Evolutionary conservation across 225 moss, liverwort and hornwort genomes (phyloP).

Genomic region (Lunularia cruciata): DNA sequence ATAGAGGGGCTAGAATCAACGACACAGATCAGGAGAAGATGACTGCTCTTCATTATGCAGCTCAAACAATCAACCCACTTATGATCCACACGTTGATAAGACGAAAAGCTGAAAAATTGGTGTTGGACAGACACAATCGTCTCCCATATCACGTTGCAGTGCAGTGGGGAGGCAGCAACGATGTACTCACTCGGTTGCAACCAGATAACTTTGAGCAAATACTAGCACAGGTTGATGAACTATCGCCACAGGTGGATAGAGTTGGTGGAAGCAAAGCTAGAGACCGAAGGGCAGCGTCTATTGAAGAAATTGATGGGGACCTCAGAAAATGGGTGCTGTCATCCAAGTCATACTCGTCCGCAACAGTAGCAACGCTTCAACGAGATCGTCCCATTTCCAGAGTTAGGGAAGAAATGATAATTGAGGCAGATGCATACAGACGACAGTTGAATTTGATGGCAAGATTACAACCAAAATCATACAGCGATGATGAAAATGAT

Average conservation of each 20-base stretch:
- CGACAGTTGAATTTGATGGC: not conserved
- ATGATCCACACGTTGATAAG: slow-evolving; percentile 20
- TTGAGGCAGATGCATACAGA: not conserved
- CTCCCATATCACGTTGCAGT: slow-evolving; percentile 32
- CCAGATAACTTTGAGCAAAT: not conserved
- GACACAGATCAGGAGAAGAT: slow-evolving; percentile 15
- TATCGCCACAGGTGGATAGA: not conserved
- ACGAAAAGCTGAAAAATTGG: not conserved
- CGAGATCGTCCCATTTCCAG: slow-evolving; percentile 16
- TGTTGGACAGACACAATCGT: not conserved
- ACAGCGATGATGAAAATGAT: not conserved
- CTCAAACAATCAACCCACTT: slow-evolving; percentile 27
- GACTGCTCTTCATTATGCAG: slow-evolving; percentile 33
- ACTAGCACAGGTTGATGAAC: not conserved
- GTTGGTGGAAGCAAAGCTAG: not conserved
- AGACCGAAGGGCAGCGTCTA: fast-evolving
- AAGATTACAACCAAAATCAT: not conserved
- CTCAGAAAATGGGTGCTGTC: slow-evolving; percentile 14
- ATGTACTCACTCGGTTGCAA: slow-evolving; percentile 14
- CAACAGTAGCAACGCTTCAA: not conserved
- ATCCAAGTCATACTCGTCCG: slow-evolving; percentile 11
- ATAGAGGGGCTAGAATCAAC: slow-evolving; percentile 24
- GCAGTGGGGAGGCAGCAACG: slow-evolving; percentile 28
- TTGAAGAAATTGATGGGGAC: not conserved
- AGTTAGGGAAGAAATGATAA: slow-evolving; percentile 23